A percentile compares a stretch with the other conserved stretches of the same genome.
These are phyloP conservation scores for Dissophora globulifera DNA, from an alignment of 192 early-diverging fungal genomes.

Conservation along the genomic window DNA sequence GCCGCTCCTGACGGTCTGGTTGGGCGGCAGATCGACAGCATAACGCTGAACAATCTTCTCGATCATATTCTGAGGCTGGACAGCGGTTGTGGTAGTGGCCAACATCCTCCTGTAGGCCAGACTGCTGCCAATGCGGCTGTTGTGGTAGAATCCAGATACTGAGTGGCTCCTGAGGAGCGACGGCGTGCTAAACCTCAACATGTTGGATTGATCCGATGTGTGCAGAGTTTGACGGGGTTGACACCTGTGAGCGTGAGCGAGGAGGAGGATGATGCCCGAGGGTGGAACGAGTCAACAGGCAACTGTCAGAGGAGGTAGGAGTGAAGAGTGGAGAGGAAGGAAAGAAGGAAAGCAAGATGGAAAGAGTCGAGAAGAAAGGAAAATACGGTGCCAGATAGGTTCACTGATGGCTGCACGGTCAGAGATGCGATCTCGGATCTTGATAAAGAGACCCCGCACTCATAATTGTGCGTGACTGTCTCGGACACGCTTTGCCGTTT, in stretches of 20 bases:
- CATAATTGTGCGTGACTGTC: too few species aligned
- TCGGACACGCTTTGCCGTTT: too few species aligned
- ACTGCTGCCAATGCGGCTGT: not conserved
- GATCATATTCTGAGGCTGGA: slow-evolving; percentile 80
- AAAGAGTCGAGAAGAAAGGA: not conserved
- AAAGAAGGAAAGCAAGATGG: slow-evolving; percentile 3
- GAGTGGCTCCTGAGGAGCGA: slow-evolving; percentile 12
- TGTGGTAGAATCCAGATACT: not conserved
- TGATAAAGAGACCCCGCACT: too few species aligned
- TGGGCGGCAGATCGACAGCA: slow-evolving; percentile 77
- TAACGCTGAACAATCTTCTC: slow-evolving; percentile 97
- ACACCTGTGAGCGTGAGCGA: too few species aligned
- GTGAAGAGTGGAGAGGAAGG: not conserved
- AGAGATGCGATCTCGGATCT: too few species aligned
- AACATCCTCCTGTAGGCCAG: slow-evolving; percentile 56
- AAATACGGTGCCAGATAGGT: too few species aligned
- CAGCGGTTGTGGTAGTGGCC: slow-evolving; percentile 75
- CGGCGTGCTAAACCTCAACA: slow-evolving; percentile 20
- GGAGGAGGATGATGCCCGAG: too few species aligned
- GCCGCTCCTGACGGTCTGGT: slow-evolving; percentile 79
- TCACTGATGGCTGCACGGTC: too few species aligned
- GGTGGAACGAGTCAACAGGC: too few species aligned
- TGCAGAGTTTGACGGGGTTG: too few species aligned
- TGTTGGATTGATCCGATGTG: not conserved
- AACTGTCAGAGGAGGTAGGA: too few species aligned